Conservation (phyloP, 2,329 filamentous ascomycete genomes). For the Pseudogymnoascus sp. region DNA sequence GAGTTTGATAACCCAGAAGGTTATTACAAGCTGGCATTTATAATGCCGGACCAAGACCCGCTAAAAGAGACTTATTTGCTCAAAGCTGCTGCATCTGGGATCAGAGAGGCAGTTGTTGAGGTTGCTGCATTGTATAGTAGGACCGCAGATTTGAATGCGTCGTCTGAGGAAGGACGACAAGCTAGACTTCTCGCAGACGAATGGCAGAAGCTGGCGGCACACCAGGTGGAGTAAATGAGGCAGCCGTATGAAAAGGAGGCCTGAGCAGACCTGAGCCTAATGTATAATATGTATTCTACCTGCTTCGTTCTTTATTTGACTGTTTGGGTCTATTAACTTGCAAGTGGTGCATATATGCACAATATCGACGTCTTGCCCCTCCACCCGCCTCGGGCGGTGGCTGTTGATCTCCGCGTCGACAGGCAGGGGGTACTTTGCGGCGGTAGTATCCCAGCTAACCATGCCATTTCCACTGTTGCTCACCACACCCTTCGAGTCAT, state of each 20-base stretch:
- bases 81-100: constrained; percentile 26
- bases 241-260: background rate
- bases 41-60: constrained; percentile 11
- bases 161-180: background rate
- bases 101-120: constrained; percentile 20
- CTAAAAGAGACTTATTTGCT: constrained; percentile 22
- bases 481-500: background rate
- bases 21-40: constrained; percentile 26
- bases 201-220: background rate
- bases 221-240: background rate
- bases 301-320: background rate
- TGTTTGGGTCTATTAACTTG: background rate
- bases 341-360: background rate
- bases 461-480: background rate
- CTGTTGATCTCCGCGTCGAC: background rate
- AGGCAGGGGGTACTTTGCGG: background rate
- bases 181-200: background rate
- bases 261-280: background rate
- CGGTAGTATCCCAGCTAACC: background rate
- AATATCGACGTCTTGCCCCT: background rate
- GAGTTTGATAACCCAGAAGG: constrained; percentile 25
- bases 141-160: background rate
- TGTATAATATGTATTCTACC: background rate
- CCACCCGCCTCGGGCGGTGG: background rate
- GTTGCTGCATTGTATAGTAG: background rate